These are phyloP conservation scores for Megacollybia marginata DNA, from an alignment of 768 basidiomycete species.

Conservation along the genomic window DNA sequence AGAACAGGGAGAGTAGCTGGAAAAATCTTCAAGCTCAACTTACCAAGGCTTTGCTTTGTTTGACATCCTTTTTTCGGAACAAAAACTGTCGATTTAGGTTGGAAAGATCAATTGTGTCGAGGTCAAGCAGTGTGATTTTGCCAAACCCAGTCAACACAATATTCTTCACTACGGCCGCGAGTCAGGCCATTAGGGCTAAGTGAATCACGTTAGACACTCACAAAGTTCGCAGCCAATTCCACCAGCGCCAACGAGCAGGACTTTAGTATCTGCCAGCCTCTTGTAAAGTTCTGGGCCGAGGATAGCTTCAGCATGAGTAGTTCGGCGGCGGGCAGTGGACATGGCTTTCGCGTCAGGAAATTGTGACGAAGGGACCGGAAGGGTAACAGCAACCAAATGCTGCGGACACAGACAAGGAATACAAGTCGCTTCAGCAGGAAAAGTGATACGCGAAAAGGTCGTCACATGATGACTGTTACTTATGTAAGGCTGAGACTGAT, in stretches of 20 bases:
- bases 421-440: too few species aligned
- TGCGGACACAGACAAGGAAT: too few species aligned
- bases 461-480: too few species aligned
- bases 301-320: conserved; percentile 65
- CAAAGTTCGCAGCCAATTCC: conserved; percentile 96
- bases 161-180: conserved; percentile 71
- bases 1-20: neutral
- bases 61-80: conserved; percentile 95
- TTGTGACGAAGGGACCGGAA: too few species aligned
- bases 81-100: conserved; percentile 97
- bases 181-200: neutral
- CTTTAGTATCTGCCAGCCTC: conserved; percentile 53
- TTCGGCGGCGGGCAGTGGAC: conserved; percentile 44
- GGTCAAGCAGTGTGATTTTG: conserved; percentile 85
- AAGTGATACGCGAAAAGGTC: too few species aligned
- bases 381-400: too few species aligned
- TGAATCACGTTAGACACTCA: conserved; percentile 28
- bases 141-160: conserved; percentile 90
- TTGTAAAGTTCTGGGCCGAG: conserved; percentile 67
- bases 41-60: conserved; percentile 91
- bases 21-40: conserved; percentile 11
- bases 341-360: conserved; percentile 12
- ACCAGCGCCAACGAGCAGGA: conserved; percentile 90
- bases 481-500: too few species aligned
- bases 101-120: conserved; percentile 97